Conservation (phyloP, 208 protist genomes). For the Blastocrithidia nonstop region DNA sequence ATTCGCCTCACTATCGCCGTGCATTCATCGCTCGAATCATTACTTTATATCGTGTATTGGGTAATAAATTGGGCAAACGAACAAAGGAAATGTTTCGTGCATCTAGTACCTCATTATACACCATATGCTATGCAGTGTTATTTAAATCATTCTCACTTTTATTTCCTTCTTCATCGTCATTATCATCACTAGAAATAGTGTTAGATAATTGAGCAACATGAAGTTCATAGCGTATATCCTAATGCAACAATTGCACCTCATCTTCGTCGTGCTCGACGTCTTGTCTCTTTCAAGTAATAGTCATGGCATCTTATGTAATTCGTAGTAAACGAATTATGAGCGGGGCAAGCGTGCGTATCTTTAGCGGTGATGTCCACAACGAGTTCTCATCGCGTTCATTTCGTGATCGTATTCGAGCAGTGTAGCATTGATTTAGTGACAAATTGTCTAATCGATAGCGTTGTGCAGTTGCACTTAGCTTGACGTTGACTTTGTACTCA, state of each 20-base stretch:
- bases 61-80: not conserved
- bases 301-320: not conserved
- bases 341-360: not conserved
- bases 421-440: not conserved
- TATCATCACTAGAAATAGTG: too few relatives aligned
- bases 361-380: not conserved
- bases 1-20: slow-evolving; percentile 67
- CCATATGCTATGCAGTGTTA: not conserved
- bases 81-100: not conserved
- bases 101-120: not conserved
- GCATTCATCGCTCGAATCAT: slow-evolving; percentile 22
- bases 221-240: too few relatives aligned
- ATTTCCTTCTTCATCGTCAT: not conserved
- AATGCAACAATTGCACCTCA: not conserved
- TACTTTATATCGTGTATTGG: not conserved
- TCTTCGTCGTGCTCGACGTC: not conserved
- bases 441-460: not conserved
- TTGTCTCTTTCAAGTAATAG: not conserved
- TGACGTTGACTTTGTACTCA: not conserved
- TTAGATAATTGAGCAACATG: too few relatives aligned
- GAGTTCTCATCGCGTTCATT: not conserved
- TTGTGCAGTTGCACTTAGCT: not conserved
- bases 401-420: not conserved
- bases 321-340: not conserved
- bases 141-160: not conserved